These are phyloP conservation scores for Leccinum variicolor DNA, from an alignment of 768 basidiomycete genomes.

Conservation along the genomic window DNA sequence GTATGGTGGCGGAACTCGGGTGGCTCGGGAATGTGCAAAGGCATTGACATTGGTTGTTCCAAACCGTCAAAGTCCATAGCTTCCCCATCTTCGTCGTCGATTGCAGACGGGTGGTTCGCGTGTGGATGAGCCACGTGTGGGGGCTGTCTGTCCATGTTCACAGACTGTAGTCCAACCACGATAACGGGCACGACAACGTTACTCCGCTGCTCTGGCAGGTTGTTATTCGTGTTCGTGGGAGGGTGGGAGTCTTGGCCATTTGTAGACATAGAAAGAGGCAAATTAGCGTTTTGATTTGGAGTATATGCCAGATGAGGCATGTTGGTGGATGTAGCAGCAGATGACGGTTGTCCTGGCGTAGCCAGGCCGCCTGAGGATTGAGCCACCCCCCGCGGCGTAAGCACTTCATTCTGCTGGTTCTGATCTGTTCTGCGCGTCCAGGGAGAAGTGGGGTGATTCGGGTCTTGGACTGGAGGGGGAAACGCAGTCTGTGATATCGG, in stretches of 20 bases:
- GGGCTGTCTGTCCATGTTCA: constrained; percentile 45
- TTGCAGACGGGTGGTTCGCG: constrained; percentile 9
- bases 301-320: constrained; percentile 16
- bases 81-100: constrained; percentile 27
- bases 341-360: constrained; percentile 3
- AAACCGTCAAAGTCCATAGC: constrained; percentile 24
- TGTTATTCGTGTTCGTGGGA: constrained; percentile 13
- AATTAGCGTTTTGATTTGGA: constrained; percentile 7
- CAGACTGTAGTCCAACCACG: constrained; percentile 78
- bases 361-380: constrained; percentile 15
- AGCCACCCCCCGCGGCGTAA: constrained; percentile 10
- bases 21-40: constrained; percentile 28
- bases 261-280: constrained; percentile 1
- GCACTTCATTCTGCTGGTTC: constrained; percentile 20
- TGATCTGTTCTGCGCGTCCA: constrained; percentile 16
- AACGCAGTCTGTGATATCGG: constrained; percentile 26
- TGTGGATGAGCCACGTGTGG: constrained; percentile 18
- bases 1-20: constrained; percentile 17
- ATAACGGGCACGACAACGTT: constrained; percentile 76
- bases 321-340: constrained; percentile 14
- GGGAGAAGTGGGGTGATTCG: constrained; percentile 15
- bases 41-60: constrained; percentile 23
- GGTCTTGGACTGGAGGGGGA: constrained; percentile 18
- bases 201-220: constrained; percentile 23
- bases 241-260: constrained; percentile 14